Percentiles rank a stretch among this genome's conserved stretches.
Evolutionary conservation across 2,329 filamentous ascomycete species (phyloP).

Genomic region (Penicillium sp.): DNA sequence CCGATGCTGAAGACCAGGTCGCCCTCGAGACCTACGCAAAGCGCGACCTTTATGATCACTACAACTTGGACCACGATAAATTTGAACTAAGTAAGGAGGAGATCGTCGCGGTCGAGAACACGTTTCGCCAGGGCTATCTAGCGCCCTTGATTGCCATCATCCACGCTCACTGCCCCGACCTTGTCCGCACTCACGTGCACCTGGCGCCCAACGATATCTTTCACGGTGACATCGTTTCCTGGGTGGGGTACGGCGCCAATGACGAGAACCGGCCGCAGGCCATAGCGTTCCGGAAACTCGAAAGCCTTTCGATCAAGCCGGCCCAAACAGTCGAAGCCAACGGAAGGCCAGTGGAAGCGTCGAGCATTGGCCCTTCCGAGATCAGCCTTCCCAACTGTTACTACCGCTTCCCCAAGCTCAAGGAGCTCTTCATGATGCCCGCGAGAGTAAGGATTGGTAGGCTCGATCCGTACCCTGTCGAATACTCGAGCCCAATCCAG

Average conservation of each 20-base stretch:
- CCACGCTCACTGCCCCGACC: constrained; percentile 2
- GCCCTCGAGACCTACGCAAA: too few species aligned
- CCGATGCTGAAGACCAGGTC: too few species aligned
- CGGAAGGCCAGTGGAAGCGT: neutral
- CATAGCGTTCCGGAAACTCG: neutral
- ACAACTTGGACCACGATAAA: neutral
- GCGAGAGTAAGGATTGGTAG: neutral
- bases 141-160: neutral
- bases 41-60: too few species aligned
- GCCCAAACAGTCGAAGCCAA: too few species aligned
- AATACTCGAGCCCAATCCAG: neutral
- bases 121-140: neutral
- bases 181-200: neutral
- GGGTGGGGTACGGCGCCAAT: neutral
- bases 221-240: neutral
- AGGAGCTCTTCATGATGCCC: neutral
- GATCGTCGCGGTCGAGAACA: neutral
- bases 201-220: neutral
- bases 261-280: neutral
- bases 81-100: too few species aligned
- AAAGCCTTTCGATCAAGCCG: neutral
- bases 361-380: neutral
- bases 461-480: neutral
- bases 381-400: neutral
- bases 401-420: neutral